Conservation (phyloP, 2,329 filamentous ascomycete species). For the Trichoderma breve region DNA sequence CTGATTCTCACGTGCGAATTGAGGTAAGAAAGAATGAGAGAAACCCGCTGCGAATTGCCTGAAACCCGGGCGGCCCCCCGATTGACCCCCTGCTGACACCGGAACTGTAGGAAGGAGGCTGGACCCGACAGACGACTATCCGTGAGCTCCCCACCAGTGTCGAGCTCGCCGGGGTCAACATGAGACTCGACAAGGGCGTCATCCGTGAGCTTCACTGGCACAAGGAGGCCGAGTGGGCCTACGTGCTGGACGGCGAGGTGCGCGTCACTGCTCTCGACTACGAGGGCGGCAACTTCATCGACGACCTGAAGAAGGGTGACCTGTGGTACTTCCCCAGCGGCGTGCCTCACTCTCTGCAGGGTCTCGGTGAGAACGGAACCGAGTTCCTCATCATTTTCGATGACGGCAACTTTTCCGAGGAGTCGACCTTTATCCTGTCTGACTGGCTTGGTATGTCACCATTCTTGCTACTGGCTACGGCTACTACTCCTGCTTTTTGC, state of each 20-base stretch:
- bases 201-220: slow-evolving; percentile 81
- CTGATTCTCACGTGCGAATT: slow-evolving; percentile 62
- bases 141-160: slow-evolving; percentile 62
- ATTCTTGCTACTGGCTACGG: not conserved
- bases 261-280: slow-evolving; percentile 72
- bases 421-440: slow-evolving; percentile 69
- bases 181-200: slow-evolving; percentile 70
- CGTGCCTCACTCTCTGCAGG: slow-evolving; percentile 74
- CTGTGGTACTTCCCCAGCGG: slow-evolving; percentile 80
- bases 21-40: slow-evolving; percentile 45
- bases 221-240: slow-evolving; percentile 77
- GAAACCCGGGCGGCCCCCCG: not conserved
- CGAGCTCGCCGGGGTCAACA: slow-evolving; percentile 75
- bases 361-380: slow-evolving; percentile 60
- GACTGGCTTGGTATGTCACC: slow-evolving; percentile 62
- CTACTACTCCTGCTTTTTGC: not conserved
- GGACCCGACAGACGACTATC: slow-evolving; percentile 71
- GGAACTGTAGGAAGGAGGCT: slow-evolving; percentile 62
- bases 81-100: not conserved
- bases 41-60: not conserved
- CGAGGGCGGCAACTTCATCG: slow-evolving; percentile 73
- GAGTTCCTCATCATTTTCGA: slow-evolving; percentile 51
- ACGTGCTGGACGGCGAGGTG: slow-evolving; percentile 67
- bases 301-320: slow-evolving; percentile 73
- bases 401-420: slow-evolving; percentile 52